These are phyloP conservation scores for Forsythia viridissima DNA, from an alignment of 257 asterid genomes.

Conservation along the genomic window DNA sequence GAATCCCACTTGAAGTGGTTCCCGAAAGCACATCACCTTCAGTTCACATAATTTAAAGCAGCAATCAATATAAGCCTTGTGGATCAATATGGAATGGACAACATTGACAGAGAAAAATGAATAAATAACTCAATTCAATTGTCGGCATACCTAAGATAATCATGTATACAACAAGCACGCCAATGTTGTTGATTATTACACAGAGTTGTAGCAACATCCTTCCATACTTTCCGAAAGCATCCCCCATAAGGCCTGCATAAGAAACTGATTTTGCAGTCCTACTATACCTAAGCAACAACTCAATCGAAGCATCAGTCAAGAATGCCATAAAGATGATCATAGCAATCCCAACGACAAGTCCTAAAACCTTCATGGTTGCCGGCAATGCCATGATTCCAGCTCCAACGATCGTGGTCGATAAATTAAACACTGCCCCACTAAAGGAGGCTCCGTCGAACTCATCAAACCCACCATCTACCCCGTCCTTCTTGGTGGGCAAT, in stretches of 20 bases:
- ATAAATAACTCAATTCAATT: slow-evolving; percentile 9
- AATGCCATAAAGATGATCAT: slow-evolving; percentile 82
- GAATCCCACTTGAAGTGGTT: slow-evolving; percentile 75
- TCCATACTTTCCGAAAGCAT: slow-evolving; percentile 84
- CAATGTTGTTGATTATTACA: slow-evolving; percentile 78
- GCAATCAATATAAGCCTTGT: background rate
- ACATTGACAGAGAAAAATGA: background rate
- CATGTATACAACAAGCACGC: slow-evolving; percentile 97
- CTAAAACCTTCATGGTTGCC: slow-evolving; percentile 93
- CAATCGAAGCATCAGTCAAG: slow-evolving; percentile 89
- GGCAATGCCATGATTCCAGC: slow-evolving; percentile 99
- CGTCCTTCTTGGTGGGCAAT: slow-evolving; percentile 74
- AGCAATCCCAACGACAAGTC: slow-evolving; percentile 75
- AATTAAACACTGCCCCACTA: slow-evolving; percentile 95
- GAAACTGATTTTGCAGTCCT: slow-evolving; percentile 69
- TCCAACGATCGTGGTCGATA: slow-evolving; percentile 92
- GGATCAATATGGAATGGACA: background rate
- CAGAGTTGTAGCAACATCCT: slow-evolving; percentile 88
- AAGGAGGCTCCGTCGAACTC: slow-evolving; percentile 97
- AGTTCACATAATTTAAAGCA: background rate
- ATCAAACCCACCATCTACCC: slow-evolving; percentile 62
- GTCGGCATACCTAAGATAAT: slow-evolving; percentile 78
- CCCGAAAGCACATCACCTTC: slow-evolving; percentile 98
- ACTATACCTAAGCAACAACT: slow-evolving; percentile 77
- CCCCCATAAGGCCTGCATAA: slow-evolving; percentile 90